These are phyloP conservation scores for Crepidotus sp. DNA, from an alignment of 1,284 basidiomycete species.

Conservation along the genomic window DNA sequence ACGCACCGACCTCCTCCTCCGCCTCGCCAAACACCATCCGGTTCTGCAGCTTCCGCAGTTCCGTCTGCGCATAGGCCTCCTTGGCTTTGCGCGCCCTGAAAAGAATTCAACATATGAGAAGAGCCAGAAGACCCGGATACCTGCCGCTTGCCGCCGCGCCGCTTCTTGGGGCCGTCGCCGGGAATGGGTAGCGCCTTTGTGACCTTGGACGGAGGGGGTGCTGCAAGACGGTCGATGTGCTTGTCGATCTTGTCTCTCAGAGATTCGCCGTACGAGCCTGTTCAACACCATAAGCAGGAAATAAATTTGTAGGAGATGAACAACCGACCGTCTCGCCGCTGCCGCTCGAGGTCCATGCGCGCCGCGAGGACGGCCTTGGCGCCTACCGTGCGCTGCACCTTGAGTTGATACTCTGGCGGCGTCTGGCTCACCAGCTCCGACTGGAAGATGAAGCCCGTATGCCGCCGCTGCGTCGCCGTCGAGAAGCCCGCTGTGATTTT, in stretches of 20 bases:
- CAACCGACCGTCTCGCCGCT: constrained; percentile 61
- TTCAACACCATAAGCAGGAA: constrained; percentile 3
- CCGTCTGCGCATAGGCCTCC: constrained; percentile 94
- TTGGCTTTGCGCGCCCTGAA: constrained; percentile 89
- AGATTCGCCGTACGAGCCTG: constrained; percentile 73
- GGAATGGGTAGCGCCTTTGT: constrained; percentile 94
- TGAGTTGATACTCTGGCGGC: constrained; percentile 86
- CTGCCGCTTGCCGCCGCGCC: constrained; percentile 88
- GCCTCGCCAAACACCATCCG: constrained; percentile 93
- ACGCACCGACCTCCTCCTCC: constrained; percentile 93
- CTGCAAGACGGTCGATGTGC: constrained; percentile 85
- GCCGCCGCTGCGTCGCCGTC: constrained; percentile 72
- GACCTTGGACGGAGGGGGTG: constrained; percentile 92
- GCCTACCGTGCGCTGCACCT: constrained; percentile 87
- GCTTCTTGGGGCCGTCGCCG: constrained; percentile 91
- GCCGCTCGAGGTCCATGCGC: constrained; percentile 84
- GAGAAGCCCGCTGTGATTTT: constrained; percentile 87
- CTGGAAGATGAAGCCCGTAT: constrained; percentile 96
- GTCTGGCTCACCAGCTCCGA: constrained; percentile 80
- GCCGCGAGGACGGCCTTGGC: constrained; percentile 89
- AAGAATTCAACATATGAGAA: neutral
- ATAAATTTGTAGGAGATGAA: neutral
- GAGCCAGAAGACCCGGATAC: constrained; percentile 18
- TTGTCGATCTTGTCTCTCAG: constrained; percentile 84
- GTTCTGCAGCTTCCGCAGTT: constrained; percentile 94